Conservation (phyloP, 257 asterid species). For the Nicotiana benthamiana region DNA sequence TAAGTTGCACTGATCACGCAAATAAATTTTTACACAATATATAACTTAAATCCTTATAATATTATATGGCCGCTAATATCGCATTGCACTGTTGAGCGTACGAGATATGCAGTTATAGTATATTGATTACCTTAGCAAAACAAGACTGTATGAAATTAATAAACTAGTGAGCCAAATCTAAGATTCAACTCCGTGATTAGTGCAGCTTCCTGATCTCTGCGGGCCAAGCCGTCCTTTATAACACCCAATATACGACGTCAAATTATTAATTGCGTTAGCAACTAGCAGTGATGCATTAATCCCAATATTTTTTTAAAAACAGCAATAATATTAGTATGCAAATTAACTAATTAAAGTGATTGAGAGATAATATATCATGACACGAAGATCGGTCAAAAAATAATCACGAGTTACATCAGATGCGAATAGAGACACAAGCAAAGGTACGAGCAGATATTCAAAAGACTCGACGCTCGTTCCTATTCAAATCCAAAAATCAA, state of each 20-base stretch:
- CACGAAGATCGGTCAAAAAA: no score
- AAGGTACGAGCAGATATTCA: no score
- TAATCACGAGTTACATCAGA: no score
- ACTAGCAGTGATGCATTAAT: not conserved
- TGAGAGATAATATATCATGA: no score
- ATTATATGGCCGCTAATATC: not conserved
- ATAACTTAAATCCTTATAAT: not conserved
- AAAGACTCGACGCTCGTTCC: no score
- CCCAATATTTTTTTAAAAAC: not conserved
- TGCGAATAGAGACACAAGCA: no score
- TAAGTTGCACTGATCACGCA: not conserved
- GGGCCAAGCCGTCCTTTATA: not conserved
- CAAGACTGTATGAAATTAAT: not conserved
- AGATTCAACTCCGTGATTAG: constrained; percentile 21
- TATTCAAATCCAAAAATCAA: no score
- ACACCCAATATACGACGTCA: not conserved
- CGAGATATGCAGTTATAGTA: not conserved
- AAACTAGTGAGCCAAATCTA: constrained; percentile 4
- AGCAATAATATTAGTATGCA: not conserved
- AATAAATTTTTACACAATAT: not conserved
- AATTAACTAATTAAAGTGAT: no score
- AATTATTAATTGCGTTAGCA: not conserved
- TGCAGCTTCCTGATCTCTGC: constrained; percentile 3
- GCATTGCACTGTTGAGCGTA: not conserved
- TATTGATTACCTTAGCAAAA: not conserved